Percentiles rank a stretch among this genome's conserved stretches.
Evolutionary conservation across 2,329 filamentous ascomycete species (phyloP).

Genomic region (Chaetothyriales sp.): DNA sequence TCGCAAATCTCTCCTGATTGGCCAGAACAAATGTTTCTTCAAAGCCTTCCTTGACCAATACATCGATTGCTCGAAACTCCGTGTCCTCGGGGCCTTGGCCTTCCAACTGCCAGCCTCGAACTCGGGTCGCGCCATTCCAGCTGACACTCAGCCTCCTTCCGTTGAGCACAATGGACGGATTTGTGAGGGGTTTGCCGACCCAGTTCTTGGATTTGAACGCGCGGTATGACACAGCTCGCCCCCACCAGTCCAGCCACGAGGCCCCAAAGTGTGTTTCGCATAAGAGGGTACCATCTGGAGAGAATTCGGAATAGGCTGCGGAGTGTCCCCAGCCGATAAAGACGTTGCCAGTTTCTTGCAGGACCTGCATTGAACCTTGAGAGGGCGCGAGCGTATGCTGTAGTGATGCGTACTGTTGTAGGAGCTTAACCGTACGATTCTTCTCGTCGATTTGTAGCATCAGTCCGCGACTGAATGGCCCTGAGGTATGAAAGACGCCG

Average conservation of each 20-base stretch:
- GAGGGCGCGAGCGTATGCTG: slow-evolving; percentile 24
- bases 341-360: slow-evolving; percentile 26
- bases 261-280: slow-evolving; percentile 37
- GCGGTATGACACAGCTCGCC: slow-evolving; percentile 38
- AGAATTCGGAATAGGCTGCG: slow-evolving; percentile 36
- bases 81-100: slow-evolving; percentile 5
- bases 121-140: slow-evolving; percentile 35
- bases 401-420: slow-evolving; percentile 27
- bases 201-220: slow-evolving; percentile 36
- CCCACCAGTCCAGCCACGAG: slow-evolving; percentile 22
- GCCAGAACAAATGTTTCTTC: slow-evolving; percentile 10
- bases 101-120: slow-evolving; percentile 11
- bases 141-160: slow-evolving; percentile 24
- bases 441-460: slow-evolving; percentile 26
- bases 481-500: slow-evolving; percentile 10
- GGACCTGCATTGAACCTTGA: slow-evolving; percentile 30
- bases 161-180: slow-evolving; percentile 17
- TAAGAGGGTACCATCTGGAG: slow-evolving; percentile 24
- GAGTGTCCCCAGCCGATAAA: slow-evolving; percentile 38
- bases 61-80: slow-evolving; percentile 6
- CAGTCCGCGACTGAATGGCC: slow-evolving; percentile 30
- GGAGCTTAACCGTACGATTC: slow-evolving; percentile 30
- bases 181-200: slow-evolving; percentile 33
- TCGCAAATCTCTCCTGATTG: slow-evolving; percentile 2
- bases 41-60: slow-evolving; percentile 9